phyloP scores from a whole-genome alignment of 2,329 filamentous ascomycete genomes.

The Curvularia lunata region DNA sequence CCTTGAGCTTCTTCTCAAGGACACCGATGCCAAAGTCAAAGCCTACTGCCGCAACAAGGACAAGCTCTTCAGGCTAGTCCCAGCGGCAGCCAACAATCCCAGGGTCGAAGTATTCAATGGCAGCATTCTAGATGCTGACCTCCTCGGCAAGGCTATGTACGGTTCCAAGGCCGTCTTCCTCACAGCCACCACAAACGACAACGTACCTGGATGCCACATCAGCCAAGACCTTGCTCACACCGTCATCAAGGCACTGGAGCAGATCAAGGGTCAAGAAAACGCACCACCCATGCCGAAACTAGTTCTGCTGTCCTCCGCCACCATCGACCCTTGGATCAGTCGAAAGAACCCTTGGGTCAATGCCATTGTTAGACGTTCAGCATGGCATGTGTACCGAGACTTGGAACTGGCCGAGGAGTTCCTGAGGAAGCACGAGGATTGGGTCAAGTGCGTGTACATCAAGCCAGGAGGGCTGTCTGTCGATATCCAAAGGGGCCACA shows the following conservation, averaged over 20 bases:
- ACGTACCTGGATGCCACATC: slow-evolving; percentile 52
- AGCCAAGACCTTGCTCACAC: slow-evolving; percentile 26
- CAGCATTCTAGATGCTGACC: slow-evolving; percentile 48
- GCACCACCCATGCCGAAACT: slow-evolving; percentile 27
- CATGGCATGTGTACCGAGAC: slow-evolving; percentile 52
- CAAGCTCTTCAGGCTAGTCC: slow-evolving; percentile 16
- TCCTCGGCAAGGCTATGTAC: slow-evolving; percentile 49
- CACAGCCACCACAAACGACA: slow-evolving; percentile 51
- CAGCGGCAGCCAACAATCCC: slow-evolving; percentile 3
- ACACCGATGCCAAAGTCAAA: slow-evolving; percentile 16
- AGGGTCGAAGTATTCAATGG: slow-evolving; percentile 53
- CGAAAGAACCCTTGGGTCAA: slow-evolving; percentile 40
- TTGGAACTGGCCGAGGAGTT: slow-evolving; percentile 45
- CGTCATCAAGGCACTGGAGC: slow-evolving; percentile 48
- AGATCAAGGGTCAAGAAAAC: slow-evolving; percentile 5
- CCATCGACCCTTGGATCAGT: slow-evolving; percentile 42
- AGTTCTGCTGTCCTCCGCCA: slow-evolving; percentile 54
- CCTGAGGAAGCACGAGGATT: slow-evolving; percentile 49
- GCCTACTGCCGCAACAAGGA: slow-evolving; percentile 21
- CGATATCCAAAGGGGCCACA: slow-evolving; percentile 52
- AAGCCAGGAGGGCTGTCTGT: slow-evolving; percentile 52
- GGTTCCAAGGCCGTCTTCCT: slow-evolving; percentile 51
- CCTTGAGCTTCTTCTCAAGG: slow-evolving; percentile 10
- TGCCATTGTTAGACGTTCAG: slow-evolving; percentile 30
- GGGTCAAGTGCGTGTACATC: slow-evolving; percentile 51